Conservation (phyloP, 345 rosid genomes). For the Gossypium turneri region DNA sequence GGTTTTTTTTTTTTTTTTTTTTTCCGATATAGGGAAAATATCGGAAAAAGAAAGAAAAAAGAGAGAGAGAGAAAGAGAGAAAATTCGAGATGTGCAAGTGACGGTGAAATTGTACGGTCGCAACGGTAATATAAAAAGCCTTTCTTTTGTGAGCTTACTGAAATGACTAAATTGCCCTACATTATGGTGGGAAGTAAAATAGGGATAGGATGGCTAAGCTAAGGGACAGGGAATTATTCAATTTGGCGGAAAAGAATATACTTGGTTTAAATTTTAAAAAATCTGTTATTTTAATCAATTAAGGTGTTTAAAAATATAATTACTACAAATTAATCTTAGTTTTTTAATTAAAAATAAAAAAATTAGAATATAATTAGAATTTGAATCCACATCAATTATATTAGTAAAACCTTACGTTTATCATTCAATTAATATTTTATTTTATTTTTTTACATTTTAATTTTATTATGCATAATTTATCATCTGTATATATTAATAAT, state of each 20-base stretch:
- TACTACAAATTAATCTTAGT: background rate
- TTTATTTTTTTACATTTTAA: too few relatives aligned
- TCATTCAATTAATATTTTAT: too few relatives aligned
- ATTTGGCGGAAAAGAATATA: background rate
- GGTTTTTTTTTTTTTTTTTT: background rate
- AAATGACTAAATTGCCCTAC: conserved; percentile 3
- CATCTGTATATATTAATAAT: too few relatives aligned
- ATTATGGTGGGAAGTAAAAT: background rate
- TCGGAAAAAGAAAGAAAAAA: background rate
- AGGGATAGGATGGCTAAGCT: background rate
- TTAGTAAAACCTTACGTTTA: too few relatives aligned
- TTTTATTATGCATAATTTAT: too few relatives aligned
- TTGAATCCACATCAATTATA: too few relatives aligned
- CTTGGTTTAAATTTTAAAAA: background rate
- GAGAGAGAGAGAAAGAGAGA: too few relatives aligned
- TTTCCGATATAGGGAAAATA: background rate
- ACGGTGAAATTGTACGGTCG: background rate
- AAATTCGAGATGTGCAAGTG: conserved; percentile 13
- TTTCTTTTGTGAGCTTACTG: background rate
- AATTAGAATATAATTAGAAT: too few relatives aligned
- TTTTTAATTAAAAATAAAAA: too few relatives aligned
- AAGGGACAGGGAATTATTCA: background rate
- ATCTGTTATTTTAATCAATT: background rate
- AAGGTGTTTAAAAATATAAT: too few relatives aligned
- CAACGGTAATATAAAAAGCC: background rate